Conservation (phyloP, 768 basidiomycete genomes). For the Podaxis mareebaensis region DNA sequence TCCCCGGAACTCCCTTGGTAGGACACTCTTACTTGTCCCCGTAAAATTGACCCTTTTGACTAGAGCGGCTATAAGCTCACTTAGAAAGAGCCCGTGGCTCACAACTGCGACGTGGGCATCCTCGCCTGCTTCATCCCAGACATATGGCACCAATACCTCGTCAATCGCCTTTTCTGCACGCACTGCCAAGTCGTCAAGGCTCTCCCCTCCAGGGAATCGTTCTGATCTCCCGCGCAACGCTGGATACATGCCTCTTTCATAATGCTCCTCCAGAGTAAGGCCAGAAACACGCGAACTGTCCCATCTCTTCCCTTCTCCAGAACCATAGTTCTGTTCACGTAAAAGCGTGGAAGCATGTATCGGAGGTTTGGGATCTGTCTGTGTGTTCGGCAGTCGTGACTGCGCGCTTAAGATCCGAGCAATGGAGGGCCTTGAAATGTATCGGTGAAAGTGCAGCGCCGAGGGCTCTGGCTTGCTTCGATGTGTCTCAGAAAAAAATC, state of each 20-base stretch:
- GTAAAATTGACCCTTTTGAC: slow-evolving; percentile 31
- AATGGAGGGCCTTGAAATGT: slow-evolving; percentile 56
- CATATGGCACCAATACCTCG: slow-evolving; percentile 55
- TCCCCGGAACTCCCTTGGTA: slow-evolving; percentile 36
- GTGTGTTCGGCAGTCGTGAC: slow-evolving; percentile 58
- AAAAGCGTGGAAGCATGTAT: slow-evolving; percentile 51
- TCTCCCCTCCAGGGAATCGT: slow-evolving; percentile 74
- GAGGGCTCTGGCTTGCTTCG: slow-evolving; percentile 65
- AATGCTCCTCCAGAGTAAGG: slow-evolving; percentile 47
- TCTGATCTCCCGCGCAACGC: slow-evolving; percentile 42
- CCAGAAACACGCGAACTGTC: slow-evolving; percentile 29
- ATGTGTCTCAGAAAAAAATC: neutral
- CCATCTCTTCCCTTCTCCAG: slow-evolving; percentile 66
- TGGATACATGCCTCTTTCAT: slow-evolving; percentile 55
- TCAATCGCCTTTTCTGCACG: slow-evolving; percentile 55
- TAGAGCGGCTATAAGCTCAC: slow-evolving; percentile 55
- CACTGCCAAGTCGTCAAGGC: slow-evolving; percentile 56
- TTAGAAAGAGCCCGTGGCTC: slow-evolving; percentile 76
- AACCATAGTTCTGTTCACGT: slow-evolving; percentile 71
- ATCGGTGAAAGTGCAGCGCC: slow-evolving; percentile 50
- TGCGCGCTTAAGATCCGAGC: slow-evolving; percentile 69
- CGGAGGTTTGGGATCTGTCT: slow-evolving; percentile 45
- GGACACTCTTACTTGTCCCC: neutral
- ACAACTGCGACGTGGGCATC: slow-evolving; percentile 59
- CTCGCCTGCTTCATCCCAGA: slow-evolving; percentile 41